Evolutionary conservation across 768 basidiomycete species (phyloP).

Genomic region (Suillus plorans): DNA sequence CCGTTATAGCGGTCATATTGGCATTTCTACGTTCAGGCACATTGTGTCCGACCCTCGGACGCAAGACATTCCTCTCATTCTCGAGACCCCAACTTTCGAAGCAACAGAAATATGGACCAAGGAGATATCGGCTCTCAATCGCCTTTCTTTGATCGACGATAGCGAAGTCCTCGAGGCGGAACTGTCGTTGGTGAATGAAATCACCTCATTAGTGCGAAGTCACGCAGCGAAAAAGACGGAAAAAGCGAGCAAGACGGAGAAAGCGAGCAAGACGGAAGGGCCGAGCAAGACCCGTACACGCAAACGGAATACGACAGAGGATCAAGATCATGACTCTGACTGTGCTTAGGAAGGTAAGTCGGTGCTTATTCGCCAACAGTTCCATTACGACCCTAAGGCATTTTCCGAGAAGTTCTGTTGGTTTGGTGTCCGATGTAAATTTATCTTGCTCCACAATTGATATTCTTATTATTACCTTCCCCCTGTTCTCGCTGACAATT

Average conservation of each 20-base stretch:
- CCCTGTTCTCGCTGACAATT: not conserved
- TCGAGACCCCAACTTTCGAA: conserved; percentile 80
- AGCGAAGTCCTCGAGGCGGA: not conserved
- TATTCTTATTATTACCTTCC: not conserved
- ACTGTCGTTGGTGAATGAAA: not conserved
- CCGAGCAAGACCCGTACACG: not conserved
- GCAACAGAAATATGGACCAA: conserved; percentile 65
- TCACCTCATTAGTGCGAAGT: not conserved
- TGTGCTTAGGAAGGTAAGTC: not conserved
- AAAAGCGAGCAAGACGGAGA: not conserved
- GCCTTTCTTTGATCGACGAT: not conserved
- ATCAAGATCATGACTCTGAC: not conserved
- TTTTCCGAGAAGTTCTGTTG: not conserved
- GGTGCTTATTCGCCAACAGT: too few relatives aligned
- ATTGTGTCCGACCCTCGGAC: conserved; percentile 70
- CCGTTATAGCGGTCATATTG: conserved; percentile 60
- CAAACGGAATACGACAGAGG: not conserved
- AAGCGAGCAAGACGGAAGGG: not conserved
- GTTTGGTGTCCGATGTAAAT: not conserved
- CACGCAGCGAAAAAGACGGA: not conserved
- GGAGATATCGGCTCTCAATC: conserved; percentile 46
- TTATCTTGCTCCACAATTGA: not conserved
- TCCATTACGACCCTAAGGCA: not conserved
- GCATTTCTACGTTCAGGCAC: conserved; percentile 58
- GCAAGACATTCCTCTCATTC: conserved; percentile 70